Evolutionary conservation across 352 stramenopile genomes (phyloP).

Genomic region (Phytopythium mirpurense): DNA sequence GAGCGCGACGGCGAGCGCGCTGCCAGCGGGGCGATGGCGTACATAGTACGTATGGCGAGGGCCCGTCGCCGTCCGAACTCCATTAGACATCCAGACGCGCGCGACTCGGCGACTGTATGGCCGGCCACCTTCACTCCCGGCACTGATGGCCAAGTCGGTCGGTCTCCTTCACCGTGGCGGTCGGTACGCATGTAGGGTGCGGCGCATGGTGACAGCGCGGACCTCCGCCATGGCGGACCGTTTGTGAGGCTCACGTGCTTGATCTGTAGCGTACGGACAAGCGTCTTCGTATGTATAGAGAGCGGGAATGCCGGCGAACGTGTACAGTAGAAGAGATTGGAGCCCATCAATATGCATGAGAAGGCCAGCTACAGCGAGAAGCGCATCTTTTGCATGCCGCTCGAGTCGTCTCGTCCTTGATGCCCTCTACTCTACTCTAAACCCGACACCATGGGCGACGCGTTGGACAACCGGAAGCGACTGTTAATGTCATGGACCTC

Average conservation of each 20-base stretch:
- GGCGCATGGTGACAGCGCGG: constrained; percentile 31
- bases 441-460: neutral
- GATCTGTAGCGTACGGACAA: constrained; percentile 41
- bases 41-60: too few relatives aligned
- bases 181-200: constrained; percentile 59
- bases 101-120: too few relatives aligned
- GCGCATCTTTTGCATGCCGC: constrained; percentile 35
- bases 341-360: constrained; percentile 28
- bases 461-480: too few relatives aligned
- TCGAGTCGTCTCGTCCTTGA: constrained; percentile 34
- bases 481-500: too few relatives aligned
- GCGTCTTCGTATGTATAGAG: too few relatives aligned
- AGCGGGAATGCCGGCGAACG: too few relatives aligned
- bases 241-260: constrained; percentile 32
- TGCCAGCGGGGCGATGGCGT: too few relatives aligned
- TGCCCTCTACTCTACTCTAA: neutral
- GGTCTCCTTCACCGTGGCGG: constrained; percentile 49
- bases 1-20: too few relatives aligned
- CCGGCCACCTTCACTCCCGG: too few relatives aligned
- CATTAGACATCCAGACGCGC: too few relatives aligned
- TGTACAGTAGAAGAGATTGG: constrained; percentile 5
- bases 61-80: too few relatives aligned
- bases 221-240: constrained; percentile 38
- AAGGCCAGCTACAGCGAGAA: constrained; percentile 27
- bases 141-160: constrained; percentile 10